Conservation (phyloP, 1,284 basidiomycete genomes). For the Melampsora larici-populina region DNA sequence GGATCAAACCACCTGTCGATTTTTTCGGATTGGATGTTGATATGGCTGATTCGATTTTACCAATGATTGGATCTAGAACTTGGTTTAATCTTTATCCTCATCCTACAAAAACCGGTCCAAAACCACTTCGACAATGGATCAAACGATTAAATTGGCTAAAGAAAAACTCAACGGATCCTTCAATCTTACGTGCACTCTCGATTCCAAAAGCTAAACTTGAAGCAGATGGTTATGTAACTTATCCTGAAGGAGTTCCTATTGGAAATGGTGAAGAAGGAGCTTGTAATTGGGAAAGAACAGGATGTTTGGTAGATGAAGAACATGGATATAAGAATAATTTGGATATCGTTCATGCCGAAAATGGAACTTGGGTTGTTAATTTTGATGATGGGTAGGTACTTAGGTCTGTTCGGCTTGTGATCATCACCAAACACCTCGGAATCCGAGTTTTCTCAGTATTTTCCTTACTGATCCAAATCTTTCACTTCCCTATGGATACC, state of each 20-base stretch:
- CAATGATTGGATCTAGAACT: not conserved
- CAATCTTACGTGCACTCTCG: not conserved
- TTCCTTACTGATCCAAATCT: not conserved
- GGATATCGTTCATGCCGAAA: conserved; percentile 25
- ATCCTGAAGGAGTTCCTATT: not conserved
- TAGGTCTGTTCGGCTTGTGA: not conserved
- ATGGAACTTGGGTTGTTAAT: conserved; percentile 29
- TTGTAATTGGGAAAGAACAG: conserved; percentile 35
- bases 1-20: not conserved
- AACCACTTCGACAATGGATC: conserved; percentile 28
- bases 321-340: conserved; percentile 5
- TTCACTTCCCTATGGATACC: not conserved
- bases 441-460: not conserved
- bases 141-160: conserved; percentile 15
- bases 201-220: conserved; percentile 9
- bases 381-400: conserved; percentile 43
- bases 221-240: conserved; percentile 1
- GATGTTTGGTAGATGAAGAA: conserved; percentile 10
- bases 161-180: not conserved
- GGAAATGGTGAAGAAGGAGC: not conserved
- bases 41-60: not conserved
- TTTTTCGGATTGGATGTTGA: not conserved
- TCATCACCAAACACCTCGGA: not conserved
- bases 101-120: conserved; percentile 7
- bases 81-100: conserved; percentile 8